Base-by-base conservation (phyloP, 352 stramenopile genomes). In the Phytophthora quininea region DNA sequence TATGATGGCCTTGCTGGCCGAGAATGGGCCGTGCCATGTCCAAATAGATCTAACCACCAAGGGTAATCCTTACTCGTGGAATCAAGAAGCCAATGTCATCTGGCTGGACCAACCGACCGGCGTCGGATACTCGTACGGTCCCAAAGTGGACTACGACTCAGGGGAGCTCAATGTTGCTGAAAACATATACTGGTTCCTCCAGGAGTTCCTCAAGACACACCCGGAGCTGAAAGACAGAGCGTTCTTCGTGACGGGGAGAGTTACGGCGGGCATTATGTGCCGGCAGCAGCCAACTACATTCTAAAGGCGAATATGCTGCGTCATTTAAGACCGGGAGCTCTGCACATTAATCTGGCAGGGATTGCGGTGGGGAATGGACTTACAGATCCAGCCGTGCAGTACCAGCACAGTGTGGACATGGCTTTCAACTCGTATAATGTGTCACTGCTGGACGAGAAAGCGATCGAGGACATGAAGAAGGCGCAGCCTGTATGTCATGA, bases 281-380 rank as follows among this genome's bases (percentile, higher is more conserved):
- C 86, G 15, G 76, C 80, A 19, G 75, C 73, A 5, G 80, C 86
- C 14, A 77, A 82, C 35, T 54, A 79, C 38, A 87, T 93, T 30
- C 48, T 86, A 11, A 70, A 75, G 35, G 73, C 67, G 30, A 86
- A 86, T 42, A 67, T 77, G 43, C 58, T 74, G 3, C 65, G 69
- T 11, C 63, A 72, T 27, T 52, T 64, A 45, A 63, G 64, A 46
- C 54, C 51, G 14, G 57, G 65, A 29, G 42, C 74, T 3, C 19
- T 70, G 14, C 64, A 71, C 29, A 77, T 86, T 50, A 79, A 85
- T 33, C 61, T 95, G 32, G 59, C 76, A 14, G 85, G 85, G 15
- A 79, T 95, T 53, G 78, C 82, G 3, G 79, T 95, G 42, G 88
- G 88, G 47, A 95, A 95, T 56, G 88, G 86, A 8, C 60, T 90